Evolutionary conservation across 2,329 filamentous ascomycete species (phyloP).

Genomic region (Xylaria sp.): DNA sequence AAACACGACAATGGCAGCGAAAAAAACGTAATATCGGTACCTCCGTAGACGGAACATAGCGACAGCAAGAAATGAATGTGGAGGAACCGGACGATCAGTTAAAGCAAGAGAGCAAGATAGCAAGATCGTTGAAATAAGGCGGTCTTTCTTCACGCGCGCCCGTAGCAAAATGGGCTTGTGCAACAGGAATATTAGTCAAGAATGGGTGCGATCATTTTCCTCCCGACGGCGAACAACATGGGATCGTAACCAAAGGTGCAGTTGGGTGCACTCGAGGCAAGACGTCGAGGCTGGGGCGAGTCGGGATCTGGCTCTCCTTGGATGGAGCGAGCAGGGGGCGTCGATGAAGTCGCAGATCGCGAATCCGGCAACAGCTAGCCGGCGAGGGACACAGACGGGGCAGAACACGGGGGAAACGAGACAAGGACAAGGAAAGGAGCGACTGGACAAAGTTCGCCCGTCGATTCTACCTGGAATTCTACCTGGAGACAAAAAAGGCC

Average conservation of each 20-base stretch:
- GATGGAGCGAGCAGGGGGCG: constrained; percentile 5
- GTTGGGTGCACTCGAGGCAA: not conserved
- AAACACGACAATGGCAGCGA: constrained; percentile 44
- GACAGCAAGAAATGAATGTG: constrained; percentile 6
- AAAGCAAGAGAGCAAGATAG: constrained; percentile 1
- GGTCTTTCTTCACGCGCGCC: constrained; percentile 20
- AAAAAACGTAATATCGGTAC: constrained; percentile 47
- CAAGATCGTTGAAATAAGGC: constrained; percentile 11
- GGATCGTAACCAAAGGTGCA: constrained; percentile 21
- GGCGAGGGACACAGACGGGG: not conserved
- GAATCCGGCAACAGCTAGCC: constrained; percentile 17
- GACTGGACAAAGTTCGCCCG: constrained; percentile 1
- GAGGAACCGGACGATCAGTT: constrained; percentile 7
- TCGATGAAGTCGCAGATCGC: constrained; percentile 20
- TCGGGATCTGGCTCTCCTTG: constrained; percentile 4
- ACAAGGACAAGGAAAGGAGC: constrained; percentile 12
- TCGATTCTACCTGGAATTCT: no score
- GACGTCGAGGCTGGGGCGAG: not conserved
- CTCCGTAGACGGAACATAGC: constrained; percentile 46
- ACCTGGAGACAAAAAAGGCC: not conserved
- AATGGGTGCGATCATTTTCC: constrained; percentile 32
- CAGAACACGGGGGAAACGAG: not conserved
- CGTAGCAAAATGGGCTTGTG: constrained; percentile 12
- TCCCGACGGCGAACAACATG: constrained; percentile 7
- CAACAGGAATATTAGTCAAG: constrained; percentile 24